Conservation (phyloP, 345 rosid species). For the Leavenworthia alabamica region DNA sequence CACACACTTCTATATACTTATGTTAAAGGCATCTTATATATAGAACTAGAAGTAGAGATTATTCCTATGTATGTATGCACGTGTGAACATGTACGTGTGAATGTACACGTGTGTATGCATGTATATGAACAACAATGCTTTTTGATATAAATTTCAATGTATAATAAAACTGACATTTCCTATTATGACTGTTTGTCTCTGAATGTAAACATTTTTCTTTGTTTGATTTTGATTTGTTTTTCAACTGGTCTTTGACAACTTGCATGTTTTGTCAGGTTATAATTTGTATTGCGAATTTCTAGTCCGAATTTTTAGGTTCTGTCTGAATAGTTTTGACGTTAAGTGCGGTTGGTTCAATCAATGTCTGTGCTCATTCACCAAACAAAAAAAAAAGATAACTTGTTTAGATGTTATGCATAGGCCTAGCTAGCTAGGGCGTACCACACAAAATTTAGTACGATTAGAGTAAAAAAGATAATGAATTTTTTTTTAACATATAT, state of each 20-base stretch:
- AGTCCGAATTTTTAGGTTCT: conserved; percentile 4
- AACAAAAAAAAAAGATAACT: not conserved
- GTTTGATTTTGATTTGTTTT: conserved; percentile 12
- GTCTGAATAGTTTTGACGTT: not conserved
- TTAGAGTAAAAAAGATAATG: not conserved
- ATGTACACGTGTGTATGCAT: conserved; percentile 17
- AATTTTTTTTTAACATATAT: not conserved
- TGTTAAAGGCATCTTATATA: conserved; percentile 18
- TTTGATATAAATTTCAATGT: conserved; percentile 22
- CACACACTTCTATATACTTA: not conserved
- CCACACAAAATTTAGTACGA: not conserved
- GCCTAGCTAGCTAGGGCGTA: not conserved
- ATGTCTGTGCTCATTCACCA: conserved; percentile 13
- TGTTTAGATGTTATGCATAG: conserved; percentile 3
- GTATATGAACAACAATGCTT: conserved; percentile 28
- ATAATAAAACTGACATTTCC: conserved; percentile 27
- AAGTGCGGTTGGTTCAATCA: not conserved
- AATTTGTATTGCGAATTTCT: conserved; percentile 7
- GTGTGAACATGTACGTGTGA: conserved; percentile 23
- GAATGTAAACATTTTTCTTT: not conserved
- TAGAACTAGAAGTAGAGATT: conserved; percentile 15
- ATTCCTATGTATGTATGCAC: not conserved
- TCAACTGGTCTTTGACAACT: conserved; percentile 20
- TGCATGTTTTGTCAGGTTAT: conserved; percentile 29
- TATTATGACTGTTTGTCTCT: conserved; percentile 21